Evolutionary conservation across 108 stramenopile genomes (phyloP).

Genomic region (Seminavis robusta): DNA sequence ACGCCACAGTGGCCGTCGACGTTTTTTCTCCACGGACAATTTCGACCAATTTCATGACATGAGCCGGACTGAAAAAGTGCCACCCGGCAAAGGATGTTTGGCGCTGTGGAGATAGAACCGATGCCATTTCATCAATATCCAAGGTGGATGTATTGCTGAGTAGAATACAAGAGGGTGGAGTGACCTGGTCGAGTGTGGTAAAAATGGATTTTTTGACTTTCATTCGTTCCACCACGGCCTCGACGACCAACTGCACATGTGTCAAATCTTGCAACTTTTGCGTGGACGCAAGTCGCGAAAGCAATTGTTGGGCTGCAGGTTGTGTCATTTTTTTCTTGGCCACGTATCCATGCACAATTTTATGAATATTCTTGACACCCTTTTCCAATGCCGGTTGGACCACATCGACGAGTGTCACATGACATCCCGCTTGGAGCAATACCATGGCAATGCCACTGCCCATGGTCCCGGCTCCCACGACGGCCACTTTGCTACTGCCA

Average conservation of each 20-base stretch:
- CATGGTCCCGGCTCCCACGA: slow-evolving; percentile 97
- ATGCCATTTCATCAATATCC: slow-evolving; percentile 91
- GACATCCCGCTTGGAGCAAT: slow-evolving; percentile 84
- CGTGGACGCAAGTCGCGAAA: slow-evolving; percentile 22
- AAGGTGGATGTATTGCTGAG: slow-evolving; percentile 88
- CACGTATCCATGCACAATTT: slow-evolving; percentile 52
- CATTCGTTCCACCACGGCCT: slow-evolving; percentile 97
- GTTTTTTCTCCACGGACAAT: slow-evolving; percentile 79
- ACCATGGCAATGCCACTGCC: slow-evolving; percentile 95
- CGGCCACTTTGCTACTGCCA: slow-evolving; percentile 38
- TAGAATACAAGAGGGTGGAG: slow-evolving; percentile 41
- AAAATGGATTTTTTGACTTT: slow-evolving; percentile 91
- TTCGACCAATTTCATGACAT: slow-evolving; percentile 94
- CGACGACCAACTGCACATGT: slow-evolving; percentile 77
- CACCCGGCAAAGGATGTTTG: slow-evolving; percentile 85
- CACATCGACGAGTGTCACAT: slow-evolving; percentile 85
- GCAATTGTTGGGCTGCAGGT: slow-evolving; percentile 30
- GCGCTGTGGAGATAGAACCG: slow-evolving; percentile 44
- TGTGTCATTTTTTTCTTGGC: slow-evolving; percentile 41
- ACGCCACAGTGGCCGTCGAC: slow-evolving; percentile 58
- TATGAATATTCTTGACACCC: slow-evolving; percentile 55
- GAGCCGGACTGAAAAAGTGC: slow-evolving; percentile 97
- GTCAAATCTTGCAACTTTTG: slow-evolving; percentile 44
- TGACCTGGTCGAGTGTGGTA: slow-evolving; percentile 66
- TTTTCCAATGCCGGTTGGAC: slow-evolving; percentile 62